phyloP scores from a whole-genome alignment of 129 eudicot genomes.

The Helianthus annuus region HanXRQr2.0-SUNRISE NC_035442.2:4670953-4671452 shows the following conservation, averaged over 20 bases:
- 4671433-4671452: too few relatives aligned
- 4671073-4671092: too few relatives aligned
- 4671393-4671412: too few relatives aligned
- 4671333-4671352: too few relatives aligned
- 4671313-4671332: too few relatives aligned
- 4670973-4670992: conserved; percentile 52
- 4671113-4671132: conserved; percentile 79
- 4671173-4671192: conserved; percentile 78
- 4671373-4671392: too few relatives aligned
- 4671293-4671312: too few relatives aligned
- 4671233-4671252: conserved; percentile 87
- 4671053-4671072: too few relatives aligned
- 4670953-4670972: conserved; percentile 52
- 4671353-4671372: too few relatives aligned
- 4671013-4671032: too few relatives aligned
- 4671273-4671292: conserved; percentile 31
- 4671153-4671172: conserved; percentile 86
- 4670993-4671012: conserved; percentile 36
- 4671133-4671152: conserved; percentile 57
- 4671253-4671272: conserved; percentile 87
- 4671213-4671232: conserved; percentile 63
- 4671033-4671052: too few relatives aligned
- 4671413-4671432: too few relatives aligned
- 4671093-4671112: conserved; percentile 62
- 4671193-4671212: conserved; percentile 77